These are phyloP conservation scores for Polygonum aviculare DNA, from an alignment of 148 eudicot genomes.

Conservation along the genomic window DNA sequence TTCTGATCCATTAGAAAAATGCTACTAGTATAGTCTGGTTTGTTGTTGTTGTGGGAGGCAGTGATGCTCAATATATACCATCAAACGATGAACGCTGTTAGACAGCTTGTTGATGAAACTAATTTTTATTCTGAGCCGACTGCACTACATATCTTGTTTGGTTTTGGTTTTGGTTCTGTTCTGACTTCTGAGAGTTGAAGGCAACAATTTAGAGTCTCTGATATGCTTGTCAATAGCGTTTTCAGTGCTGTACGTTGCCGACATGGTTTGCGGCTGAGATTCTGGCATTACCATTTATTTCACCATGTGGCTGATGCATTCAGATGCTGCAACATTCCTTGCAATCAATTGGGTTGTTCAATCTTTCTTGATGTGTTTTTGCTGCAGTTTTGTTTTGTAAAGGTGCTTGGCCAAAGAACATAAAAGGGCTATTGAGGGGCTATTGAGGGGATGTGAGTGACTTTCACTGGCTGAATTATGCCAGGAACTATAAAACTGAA, in stretches of 20 bases:
- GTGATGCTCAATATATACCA: background rate
- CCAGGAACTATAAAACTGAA: too few relatives aligned
- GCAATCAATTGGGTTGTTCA: too few relatives aligned
- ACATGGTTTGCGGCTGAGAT: constrained; percentile 21
- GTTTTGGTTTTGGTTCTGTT: too few relatives aligned
- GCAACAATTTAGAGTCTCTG: constrained; percentile 48
- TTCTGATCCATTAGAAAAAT: constrained; percentile 22
- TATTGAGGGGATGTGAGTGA: too few relatives aligned
- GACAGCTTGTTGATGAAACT: background rate
- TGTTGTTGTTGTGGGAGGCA: background rate
- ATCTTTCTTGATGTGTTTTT: too few relatives aligned
- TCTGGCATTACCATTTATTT: constrained; percentile 22
- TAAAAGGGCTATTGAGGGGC: too few relatives aligned
- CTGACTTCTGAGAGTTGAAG: background rate
- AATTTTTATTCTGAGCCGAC: background rate
- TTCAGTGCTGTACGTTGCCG: constrained; percentile 43
- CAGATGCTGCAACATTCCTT: constrained; percentile 22
- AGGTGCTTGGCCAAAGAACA: too few relatives aligned
- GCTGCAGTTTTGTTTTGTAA: too few relatives aligned
- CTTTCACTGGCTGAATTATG: too few relatives aligned
- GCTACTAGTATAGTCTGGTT: background rate
- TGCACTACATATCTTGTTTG: too few relatives aligned
- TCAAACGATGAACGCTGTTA: background rate
- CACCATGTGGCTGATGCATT: constrained; percentile 19
- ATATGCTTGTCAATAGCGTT: constrained; percentile 22